Evolutionary conservation across 1,139 yeast genomes (phyloP), one percentile per base, ranked within the genome.

Genomic region (Suhomyces anneliseae): DNA sequence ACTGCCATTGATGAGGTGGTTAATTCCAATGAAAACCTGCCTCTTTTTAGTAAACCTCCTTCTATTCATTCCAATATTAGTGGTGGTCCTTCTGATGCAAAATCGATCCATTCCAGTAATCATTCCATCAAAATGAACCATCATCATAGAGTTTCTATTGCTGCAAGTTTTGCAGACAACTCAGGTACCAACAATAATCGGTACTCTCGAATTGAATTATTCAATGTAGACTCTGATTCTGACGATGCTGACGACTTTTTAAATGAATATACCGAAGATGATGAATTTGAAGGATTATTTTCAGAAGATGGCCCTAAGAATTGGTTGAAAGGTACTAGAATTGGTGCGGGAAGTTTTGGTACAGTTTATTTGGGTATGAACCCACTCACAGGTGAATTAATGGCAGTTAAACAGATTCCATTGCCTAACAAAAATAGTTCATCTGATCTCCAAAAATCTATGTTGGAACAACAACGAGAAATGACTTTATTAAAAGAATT

Each of bases 401-500:
- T 93, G 96, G 99, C 98, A 0, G 97, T 93, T 11, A 93, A 93
- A 60, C 97, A 92, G 63, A 97, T 93, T 0, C 86, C 86, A 38
- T 65, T 90, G 19, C 85, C 88, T 1, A 69, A 64, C 45, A 78
- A 70, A 49, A 71, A 60, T 47, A 58, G 59, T 31, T 65, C 58
- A 55, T 66, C 60, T 60, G 78, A 71, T 50, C 76, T 60, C 73
- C 86, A 71, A 68, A 74, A 61, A 64, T 73, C 68, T 6, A 86
- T 92, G 87, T 80, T 87, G 26, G 95, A 87, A 51, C 96, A 97
- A 1, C 88, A 87, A 57, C 85, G 89, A 55, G 99, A 93, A 68
- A 89, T 92, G 85, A 73, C 76, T 41, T 66, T 93, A 39, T 69
- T 93, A 42, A 82, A 87, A 56, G 95, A 85, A 47, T 70, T 93